Evolutionary conservation across 257 asterid genomes (phyloP).

Genomic region (Plantago elongata): DNA sequence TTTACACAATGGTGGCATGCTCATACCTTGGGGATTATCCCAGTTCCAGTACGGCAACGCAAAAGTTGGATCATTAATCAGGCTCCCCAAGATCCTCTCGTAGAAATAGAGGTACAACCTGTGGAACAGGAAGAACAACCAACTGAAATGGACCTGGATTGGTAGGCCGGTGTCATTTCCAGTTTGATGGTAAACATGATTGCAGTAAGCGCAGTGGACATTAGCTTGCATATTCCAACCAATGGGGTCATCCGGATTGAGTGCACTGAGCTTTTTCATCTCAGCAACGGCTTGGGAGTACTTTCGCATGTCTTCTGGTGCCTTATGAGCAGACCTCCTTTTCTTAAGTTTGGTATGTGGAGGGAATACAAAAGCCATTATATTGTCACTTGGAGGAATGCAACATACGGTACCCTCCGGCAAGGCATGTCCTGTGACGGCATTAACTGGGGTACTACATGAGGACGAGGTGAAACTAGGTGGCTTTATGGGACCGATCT

Average conservation of each 20-base stretch:
- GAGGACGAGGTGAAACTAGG: constrained; percentile 23
- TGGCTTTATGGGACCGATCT: constrained; percentile 15
- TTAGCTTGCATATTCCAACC: constrained; percentile 32
- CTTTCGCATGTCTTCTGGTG: constrained; percentile 1
- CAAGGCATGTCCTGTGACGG: not conserved
- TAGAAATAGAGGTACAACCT: constrained; percentile 39
- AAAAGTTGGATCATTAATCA: constrained; percentile 34
- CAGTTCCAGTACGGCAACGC: constrained; percentile 42
- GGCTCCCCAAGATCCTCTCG: constrained; percentile 29
- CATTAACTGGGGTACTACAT: constrained; percentile 21
- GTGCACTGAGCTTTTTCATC: constrained; percentile 2
- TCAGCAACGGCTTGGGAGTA: constrained; percentile 9
- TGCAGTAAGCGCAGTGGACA: constrained; percentile 44
- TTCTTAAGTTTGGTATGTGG: not conserved
- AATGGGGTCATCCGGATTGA: constrained; percentile 12
- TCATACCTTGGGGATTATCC: constrained; percentile 41
- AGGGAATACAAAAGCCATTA: constrained; percentile 30
- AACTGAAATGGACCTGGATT: constrained; percentile 31
- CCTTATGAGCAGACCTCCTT: constrained; percentile 35
- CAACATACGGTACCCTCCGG: constrained; percentile 29
- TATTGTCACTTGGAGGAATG: constrained; percentile 24
- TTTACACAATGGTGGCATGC: constrained; percentile 24
- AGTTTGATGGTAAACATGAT: constrained; percentile 30
- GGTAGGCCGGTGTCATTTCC: constrained; percentile 9
- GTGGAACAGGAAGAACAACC: constrained; percentile 50